These are phyloP conservation scores for Lenwebbia sp. DNA, from an alignment of 345 rosid genomes.

Conservation along the genomic window DNA sequence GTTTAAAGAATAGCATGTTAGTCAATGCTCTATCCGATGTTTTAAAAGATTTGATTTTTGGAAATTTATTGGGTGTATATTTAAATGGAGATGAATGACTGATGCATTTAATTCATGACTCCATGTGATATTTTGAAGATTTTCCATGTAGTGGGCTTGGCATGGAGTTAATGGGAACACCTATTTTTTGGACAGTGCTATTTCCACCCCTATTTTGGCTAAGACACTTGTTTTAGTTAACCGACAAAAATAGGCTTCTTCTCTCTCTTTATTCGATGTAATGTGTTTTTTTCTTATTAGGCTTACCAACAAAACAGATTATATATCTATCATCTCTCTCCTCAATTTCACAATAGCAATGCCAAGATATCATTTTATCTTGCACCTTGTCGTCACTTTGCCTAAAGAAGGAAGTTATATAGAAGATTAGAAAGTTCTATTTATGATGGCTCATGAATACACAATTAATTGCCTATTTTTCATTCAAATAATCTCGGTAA, in stretches of 20 bases:
- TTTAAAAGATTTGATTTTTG: neutral
- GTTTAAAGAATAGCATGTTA: neutral
- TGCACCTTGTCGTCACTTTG: no score
- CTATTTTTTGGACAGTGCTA: neutral
- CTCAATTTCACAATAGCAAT: no score
- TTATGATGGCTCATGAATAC: neutral
- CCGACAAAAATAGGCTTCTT: neutral
- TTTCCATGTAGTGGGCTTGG: neutral
- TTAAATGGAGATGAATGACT: neutral
- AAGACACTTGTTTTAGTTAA: neutral
- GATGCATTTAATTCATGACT: neutral
- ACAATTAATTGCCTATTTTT: neutral
- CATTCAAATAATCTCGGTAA: neutral
- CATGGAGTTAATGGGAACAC: neutral
- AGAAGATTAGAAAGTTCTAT: neutral
- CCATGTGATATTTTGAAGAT: neutral
- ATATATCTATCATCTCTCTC: no score
- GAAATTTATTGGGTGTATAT: neutral
- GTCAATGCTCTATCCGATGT: neutral
- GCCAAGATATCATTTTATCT: no score
- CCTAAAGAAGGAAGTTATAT: neutral
- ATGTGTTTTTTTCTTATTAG: neutral
- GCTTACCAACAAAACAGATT: neutral
- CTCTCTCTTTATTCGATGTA: neutral
- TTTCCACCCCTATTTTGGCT: neutral